Evolutionary conservation across 2,329 filamentous ascomycete genomes (phyloP).

Genomic region (Aspergillus brunneoviolaceus): DNA sequence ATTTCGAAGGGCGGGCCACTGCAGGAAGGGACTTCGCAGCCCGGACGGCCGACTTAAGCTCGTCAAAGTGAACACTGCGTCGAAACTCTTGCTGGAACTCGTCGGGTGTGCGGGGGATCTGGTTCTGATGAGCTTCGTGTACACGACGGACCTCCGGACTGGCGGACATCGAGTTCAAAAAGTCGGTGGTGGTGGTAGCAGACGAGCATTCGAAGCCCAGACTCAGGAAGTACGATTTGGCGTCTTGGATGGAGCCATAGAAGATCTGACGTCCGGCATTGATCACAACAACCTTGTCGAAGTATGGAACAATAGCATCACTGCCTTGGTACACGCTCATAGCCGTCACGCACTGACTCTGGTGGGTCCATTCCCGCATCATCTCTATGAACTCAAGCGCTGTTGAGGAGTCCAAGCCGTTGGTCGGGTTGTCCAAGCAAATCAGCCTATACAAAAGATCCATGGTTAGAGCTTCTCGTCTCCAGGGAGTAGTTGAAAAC

Average conservation of each 20-base stretch:
- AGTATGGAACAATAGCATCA: conserved; percentile 71
- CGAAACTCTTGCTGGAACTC: conserved; percentile 1
- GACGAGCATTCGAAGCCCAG: conserved; percentile 71
- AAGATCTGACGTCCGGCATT: conserved; percentile 70
- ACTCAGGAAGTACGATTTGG: conserved; percentile 48
- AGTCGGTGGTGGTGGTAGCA: conserved; percentile 74
- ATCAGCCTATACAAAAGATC: conserved; percentile 58
- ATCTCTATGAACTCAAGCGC: conserved; percentile 64
- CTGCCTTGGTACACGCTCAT: conserved; percentile 81
- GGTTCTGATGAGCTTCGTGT: neutral
- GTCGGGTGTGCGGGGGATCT: neutral
- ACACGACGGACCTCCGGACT: neutral
- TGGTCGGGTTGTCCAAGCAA: conserved; percentile 32
- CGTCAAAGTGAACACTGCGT: neutral
- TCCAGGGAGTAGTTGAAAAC: neutral
- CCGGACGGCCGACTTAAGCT: neutral
- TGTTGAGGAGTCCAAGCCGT: conserved; percentile 65
- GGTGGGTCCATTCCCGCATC: conserved; percentile 68
- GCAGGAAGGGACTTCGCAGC: neutral
- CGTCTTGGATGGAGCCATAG: conserved; percentile 65
- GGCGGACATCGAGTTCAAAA: conserved; percentile 59
- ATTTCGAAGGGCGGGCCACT: neutral
- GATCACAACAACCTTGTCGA: conserved; percentile 79
- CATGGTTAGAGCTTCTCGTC: conserved; percentile 46
- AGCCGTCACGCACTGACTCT: conserved; percentile 69